phyloP scores from a whole-genome alignment of 306 rosid genomes.

The Rosa persica region DNA sequence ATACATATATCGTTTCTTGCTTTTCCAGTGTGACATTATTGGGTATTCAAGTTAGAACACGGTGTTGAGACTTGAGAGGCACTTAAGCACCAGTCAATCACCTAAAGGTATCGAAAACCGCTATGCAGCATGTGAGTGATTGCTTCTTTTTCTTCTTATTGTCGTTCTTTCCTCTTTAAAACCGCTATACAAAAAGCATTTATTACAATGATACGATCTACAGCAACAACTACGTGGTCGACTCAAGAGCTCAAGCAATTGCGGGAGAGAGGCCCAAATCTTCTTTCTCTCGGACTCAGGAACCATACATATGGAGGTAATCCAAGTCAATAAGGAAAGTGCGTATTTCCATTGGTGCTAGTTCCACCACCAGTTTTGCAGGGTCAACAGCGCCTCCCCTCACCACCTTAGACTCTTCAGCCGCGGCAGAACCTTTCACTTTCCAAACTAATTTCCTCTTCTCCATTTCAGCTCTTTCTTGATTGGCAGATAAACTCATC shows the following conservation, averaged over 20 bases:
- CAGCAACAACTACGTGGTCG: not conserved
- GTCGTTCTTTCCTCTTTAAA: not conserved
- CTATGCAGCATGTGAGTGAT: not conserved
- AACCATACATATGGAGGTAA: slow-evolving; percentile 17
- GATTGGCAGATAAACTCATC: slow-evolving; percentile 80
- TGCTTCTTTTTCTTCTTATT: not conserved
- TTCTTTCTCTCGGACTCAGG: not conserved
- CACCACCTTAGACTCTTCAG: slow-evolving; percentile 47
- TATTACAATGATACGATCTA: not conserved
- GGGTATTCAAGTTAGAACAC: too few species aligned
- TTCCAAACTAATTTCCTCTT: slow-evolving; percentile 62
- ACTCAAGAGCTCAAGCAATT: not conserved
- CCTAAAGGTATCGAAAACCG: too few species aligned
- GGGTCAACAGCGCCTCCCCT: slow-evolving; percentile 79
- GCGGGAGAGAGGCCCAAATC: not conserved
- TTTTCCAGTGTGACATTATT: not conserved
- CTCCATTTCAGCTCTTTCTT: slow-evolving; percentile 82
- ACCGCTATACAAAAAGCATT: not conserved
- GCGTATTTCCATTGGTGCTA: slow-evolving; percentile 84
- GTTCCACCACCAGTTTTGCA: slow-evolving; percentile 61
- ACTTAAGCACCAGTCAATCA: too few species aligned
- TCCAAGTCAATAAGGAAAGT: slow-evolving; percentile 46
- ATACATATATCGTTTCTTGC: too few species aligned
- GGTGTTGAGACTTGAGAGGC: not conserved
- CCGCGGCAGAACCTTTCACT: slow-evolving; percentile 47